Base-by-base conservation (phyloP, 495 filamentous ascomycete species). In the Rostrohypoxylon terebratum region DNA sequence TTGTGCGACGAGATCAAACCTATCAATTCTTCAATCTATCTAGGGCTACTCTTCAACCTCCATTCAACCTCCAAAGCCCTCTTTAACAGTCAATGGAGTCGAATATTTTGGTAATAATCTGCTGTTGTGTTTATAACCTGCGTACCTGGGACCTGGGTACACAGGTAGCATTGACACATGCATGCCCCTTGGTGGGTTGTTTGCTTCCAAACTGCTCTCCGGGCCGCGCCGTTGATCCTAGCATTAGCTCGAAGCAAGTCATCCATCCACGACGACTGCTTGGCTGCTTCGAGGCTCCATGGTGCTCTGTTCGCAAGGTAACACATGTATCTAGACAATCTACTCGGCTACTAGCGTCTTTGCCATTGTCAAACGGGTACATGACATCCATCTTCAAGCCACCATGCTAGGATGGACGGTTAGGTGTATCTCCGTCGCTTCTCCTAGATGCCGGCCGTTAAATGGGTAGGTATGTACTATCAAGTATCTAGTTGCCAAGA, bases 151-250 rank as follows among this genome's bases (percentile, higher is more conserved):
- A 42, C 38, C 38, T 42, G n/a, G 11, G 4, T 14, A n/a, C 11
- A 60, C n/a, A n/a, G n/a, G n/a, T 65, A 44, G 51, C 45, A 54
- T 61, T 23, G 21, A 23, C 48, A 36, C 45, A 42, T 38, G 34
- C 11, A 38, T 13, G 34, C 2, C 31, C 14, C 7, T 31, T 9
- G 34, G 23, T 62, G 40, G 54, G 38, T 73, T 74, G 71, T 70
- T 74, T 74, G 71, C 66, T 70, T 57, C 51, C 38, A 47, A 34
- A 40, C 13, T 66, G 55, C 38, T 59, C 61, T 18, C 54, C 71
- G 71, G 71, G 66, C 66, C 71, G 66, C 63, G 31, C 71, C 71
- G 71, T 66, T 53, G 34, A 31, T 25, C 50, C 25, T n/a, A 48
- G 51, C 34, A 25, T 55, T 66, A 67, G 66, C 66, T 58, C 57